Evolutionary conservation across 208 protist genomes (phyloP), one percentile per base, ranked within the genome.

Genomic region (Wallacemonas sp.): DNA sequence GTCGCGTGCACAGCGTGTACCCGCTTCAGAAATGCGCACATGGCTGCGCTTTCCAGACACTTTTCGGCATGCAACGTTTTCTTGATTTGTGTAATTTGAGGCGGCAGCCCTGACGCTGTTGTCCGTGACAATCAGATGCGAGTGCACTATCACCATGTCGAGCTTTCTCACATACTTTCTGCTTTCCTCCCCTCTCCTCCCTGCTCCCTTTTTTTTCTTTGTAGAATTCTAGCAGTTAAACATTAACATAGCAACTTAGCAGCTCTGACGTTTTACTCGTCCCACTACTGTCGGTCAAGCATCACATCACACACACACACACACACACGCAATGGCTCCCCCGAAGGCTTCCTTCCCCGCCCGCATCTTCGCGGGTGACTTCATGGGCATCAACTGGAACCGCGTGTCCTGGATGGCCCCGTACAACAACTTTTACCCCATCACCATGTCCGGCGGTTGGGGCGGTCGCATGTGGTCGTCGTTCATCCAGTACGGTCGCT

Each of bases 371-470:
- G 84, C 88, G 12, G 84, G 88, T 14, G 88, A 94, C 71, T 94
- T 94, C 63, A 67, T 94, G 54, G 88, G 88, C 36, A 74, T 94
- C 65, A 94, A 94, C 81, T 94, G 88, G 88, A 91, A 86, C 77
- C 83, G 82, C 33, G 78, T 94, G 45, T 85, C 78, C 38, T 94
- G 88, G 88, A 94, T 94, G 88, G 88, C 88, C 4, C 88, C 88
- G 61, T 94, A 94, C 81, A 91, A 79, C 70, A 94, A 94, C 83
- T 91, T 94, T 67, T 94, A 94, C 75, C 88, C 88, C 57, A 86
- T 91, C 76, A 94, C 88, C 28, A 88, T 91, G 72, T 87, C 78
- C 76, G 88, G 83, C 57, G 88, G 88, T 55, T 84, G 84, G 76
- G 82, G 84, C 57, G 88, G 88, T 25, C 88, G 88, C 45, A 52